Percentiles rank a stretch among this genome's conserved stretches.
phyloP scores from a whole-genome alignment of 768 basidiomycete genomes.

The Leccinum longicurvipes region DNA sequence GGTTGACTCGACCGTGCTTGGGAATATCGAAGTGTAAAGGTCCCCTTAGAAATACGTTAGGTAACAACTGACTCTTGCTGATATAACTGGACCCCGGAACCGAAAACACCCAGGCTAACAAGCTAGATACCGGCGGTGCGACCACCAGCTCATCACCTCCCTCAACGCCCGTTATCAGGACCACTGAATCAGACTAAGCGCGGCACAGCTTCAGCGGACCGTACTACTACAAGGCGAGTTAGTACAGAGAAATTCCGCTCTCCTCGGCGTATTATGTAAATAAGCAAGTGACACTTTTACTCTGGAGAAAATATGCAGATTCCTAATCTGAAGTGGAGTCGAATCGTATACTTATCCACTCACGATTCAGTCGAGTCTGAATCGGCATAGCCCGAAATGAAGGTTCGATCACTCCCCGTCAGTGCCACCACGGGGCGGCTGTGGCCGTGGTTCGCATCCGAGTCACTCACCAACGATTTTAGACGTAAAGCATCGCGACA shows the following conservation, averaged over 20 bases:
- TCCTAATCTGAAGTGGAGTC: background rate
- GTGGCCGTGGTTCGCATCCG: background rate
- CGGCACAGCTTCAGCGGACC: background rate
- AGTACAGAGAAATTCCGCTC: background rate
- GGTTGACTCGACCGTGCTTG: background rate
- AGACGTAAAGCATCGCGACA: background rate
- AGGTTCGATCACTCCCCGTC: background rate
- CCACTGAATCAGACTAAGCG: background rate
- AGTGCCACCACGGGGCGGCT: background rate
- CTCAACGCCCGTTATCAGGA: background rate
- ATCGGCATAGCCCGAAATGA: background rate
- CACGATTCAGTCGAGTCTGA: background rate
- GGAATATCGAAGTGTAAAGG: background rate
- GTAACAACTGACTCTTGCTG: background rate
- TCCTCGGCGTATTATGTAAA: too few relatives aligned
- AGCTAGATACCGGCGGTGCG: background rate
- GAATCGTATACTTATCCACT: too few relatives aligned
- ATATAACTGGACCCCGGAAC: conserved; percentile 11
- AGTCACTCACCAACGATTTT: background rate
- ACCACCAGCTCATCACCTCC: background rate
- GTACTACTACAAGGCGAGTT: too few relatives aligned
- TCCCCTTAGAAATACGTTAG: background rate
- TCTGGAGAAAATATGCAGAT: background rate
- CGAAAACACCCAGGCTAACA: background rate
- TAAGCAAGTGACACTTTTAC: too few relatives aligned